Percentiles rank a stretch among this genome's conserved stretches.
Conservation (phyloP, 2,329 filamentous ascomycete species). For the Dothidotthia symphoricarpi region DNA sequence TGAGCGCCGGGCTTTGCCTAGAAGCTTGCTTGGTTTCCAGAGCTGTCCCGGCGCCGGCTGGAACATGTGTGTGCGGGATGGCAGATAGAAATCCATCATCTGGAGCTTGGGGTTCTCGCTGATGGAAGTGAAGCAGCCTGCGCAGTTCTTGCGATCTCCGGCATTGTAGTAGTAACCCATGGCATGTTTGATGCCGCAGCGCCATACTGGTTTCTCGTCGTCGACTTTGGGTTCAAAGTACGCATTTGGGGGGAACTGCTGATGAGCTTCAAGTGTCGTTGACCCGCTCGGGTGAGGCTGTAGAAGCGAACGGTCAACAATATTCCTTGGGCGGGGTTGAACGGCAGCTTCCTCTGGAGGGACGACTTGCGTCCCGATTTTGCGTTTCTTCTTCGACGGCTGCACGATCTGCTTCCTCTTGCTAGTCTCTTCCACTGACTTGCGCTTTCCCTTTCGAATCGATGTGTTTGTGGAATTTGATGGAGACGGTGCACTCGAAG, state of each 20-base stretch:
- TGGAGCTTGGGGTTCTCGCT: constrained; percentile 7
- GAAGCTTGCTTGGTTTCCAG: constrained; percentile 22
- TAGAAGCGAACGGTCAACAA: too few relatives aligned
- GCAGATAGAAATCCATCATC: constrained; percentile 32
- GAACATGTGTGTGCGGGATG: constrained; percentile 11
- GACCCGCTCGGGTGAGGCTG: constrained; percentile 14
- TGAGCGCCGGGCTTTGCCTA: constrained; percentile 5
- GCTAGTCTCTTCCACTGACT: neutral
- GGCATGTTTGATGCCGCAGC: constrained; percentile 26
- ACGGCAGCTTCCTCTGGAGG: neutral
- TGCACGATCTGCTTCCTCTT: neutral
- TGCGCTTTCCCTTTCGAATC: neutral
- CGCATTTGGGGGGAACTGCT: constrained; percentile 19
- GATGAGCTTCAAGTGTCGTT: constrained; percentile 17
- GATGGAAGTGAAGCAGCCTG: constrained; percentile 22
- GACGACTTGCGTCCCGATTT: neutral
- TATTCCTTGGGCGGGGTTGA: neutral
- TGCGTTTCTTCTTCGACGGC: constrained; percentile 6
- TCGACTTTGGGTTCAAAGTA: constrained; percentile 16
- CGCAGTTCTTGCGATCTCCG: constrained; percentile 24
- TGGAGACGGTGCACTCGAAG: too few relatives aligned
- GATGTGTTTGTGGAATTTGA: neutral
- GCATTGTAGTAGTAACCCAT: constrained; percentile 32
- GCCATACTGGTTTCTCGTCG: constrained; percentile 24
- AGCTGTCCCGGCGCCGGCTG: constrained; percentile 15